Evolutionary conservation across 1,284 basidiomycete genomes (phyloP).

Genomic region (Veloboletus limbatus): DNA sequence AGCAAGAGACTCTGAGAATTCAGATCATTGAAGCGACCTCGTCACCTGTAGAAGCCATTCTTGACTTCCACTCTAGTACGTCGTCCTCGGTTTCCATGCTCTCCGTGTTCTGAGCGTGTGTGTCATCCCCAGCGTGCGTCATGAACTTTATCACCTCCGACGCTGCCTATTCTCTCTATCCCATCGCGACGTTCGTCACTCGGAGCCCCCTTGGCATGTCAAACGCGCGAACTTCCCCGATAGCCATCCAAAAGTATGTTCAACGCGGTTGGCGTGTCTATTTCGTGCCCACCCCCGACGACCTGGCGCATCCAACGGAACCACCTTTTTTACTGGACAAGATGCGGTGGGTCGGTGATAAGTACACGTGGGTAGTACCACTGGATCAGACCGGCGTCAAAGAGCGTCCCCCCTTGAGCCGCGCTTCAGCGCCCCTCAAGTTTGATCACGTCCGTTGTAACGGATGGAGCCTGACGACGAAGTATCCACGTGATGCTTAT

Average conservation of each 20-base stretch:
- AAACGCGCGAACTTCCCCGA: rapidly evolving
- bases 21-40: conserved; percentile 36
- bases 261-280: conserved; percentile 31
- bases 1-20: conserved; percentile 23
- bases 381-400: conserved; percentile 25
- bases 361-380: conserved; percentile 27
- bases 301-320: not conserved
- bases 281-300: conserved; percentile 1
- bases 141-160: conserved; percentile 42
- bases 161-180: conserved; percentile 35
- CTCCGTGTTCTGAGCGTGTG: not conserved
- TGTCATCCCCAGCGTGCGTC: conserved; percentile 37
- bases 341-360: conserved; percentile 30
- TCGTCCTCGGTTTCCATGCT: not conserved
- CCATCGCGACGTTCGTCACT: conserved; percentile 33
- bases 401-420: conserved; percentile 16
- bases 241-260: conserved; percentile 28
- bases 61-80: conserved; percentile 47
- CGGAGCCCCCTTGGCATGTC: conserved; percentile 15
- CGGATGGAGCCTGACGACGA: conserved; percentile 20
- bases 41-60: conserved; percentile 36
- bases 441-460: conserved; percentile 27
- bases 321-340: conserved; percentile 15
- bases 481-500: not conserved
- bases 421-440: conserved; percentile 13